Conservation (phyloP, 768 basidiomycete species). For the Naganishia onofrii region DNA sequence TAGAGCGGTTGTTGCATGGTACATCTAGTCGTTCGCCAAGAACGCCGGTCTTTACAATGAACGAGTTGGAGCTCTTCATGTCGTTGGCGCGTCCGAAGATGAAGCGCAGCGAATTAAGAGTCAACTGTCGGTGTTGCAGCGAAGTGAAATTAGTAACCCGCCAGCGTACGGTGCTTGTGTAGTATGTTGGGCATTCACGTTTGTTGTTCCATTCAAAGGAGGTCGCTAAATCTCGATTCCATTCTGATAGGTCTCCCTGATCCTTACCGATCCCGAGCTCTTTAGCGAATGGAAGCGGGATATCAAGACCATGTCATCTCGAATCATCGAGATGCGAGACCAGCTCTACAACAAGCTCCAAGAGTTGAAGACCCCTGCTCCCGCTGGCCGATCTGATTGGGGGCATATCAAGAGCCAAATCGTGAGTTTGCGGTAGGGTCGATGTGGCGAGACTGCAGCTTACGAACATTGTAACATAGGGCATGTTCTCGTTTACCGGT, state of each 20-base stretch:
- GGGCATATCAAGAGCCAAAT: conserved; percentile 87
- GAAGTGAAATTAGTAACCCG: conserved; percentile 60
- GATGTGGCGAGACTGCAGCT: neutral
- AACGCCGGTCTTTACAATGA: conserved; percentile 94
- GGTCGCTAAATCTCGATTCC: neutral
- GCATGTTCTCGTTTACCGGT: conserved; percentile 80
- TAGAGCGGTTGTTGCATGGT: neutral
- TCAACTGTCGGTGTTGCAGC: conserved; percentile 59
- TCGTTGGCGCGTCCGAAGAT: conserved; percentile 65
- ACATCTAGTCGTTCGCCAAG: conserved; percentile 57
- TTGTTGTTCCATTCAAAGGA: too few relatives aligned
- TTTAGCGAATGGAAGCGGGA: conserved; percentile 55
- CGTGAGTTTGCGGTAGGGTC: conserved; percentile 31
- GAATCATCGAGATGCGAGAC: conserved; percentile 84
- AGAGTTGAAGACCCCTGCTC: conserved; percentile 75
- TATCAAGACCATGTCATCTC: conserved; percentile 79
- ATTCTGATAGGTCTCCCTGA: conserved; percentile 31
- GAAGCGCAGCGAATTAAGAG: conserved; percentile 62
- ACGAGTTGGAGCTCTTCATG: conserved; percentile 87
- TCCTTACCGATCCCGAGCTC: conserved; percentile 37
- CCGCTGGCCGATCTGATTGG: conserved; percentile 57
- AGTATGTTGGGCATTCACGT: conserved; percentile 22
- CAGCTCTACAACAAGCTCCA: conserved; percentile 70
- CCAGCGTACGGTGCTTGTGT: conserved; percentile 80
- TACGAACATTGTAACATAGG: conserved; percentile 44